Base-by-base conservation (phyloP, 2,329 filamentous ascomycete genomes). In the Mycogone perniciosa region DNA sequence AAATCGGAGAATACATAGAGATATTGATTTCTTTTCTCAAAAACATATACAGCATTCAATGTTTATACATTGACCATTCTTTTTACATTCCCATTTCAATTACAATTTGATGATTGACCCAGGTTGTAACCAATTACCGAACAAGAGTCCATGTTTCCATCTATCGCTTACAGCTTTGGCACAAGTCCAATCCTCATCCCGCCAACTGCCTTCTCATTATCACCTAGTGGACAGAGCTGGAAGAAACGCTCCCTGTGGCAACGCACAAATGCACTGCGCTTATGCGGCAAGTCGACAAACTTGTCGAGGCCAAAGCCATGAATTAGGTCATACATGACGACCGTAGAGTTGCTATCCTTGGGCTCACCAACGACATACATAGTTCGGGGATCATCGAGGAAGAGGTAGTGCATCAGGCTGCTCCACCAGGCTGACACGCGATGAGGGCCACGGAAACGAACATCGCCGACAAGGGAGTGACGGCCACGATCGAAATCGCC, bases 271-370 rank as follows among this genome's bases (percentile, higher is more conserved):
- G 82, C 84, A 51, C 83, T 84, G 30, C 86, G 76, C 72, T 89
- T 88, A 59, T 88, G 81, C 4, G 84, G 83, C 55, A 89, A 67
- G 58, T 89, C 86, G 55, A 88, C 79, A 54, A 87, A 81, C 67
- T 86, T 86, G 59, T 86, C 82, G 35, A 89, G 72, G 6, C 81
- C 80, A 59, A 89, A 84, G 1, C 86, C 86, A 59, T 88, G 84
- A 46, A 84, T 80, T 48, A 88, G 78, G 59, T 91, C 86, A 65
- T 90, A 90, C 54, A 82, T 81, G 52, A 90, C 72, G 10, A 90
- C 82, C 0, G 81, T 85, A 30, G 74, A 77, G 60, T 86, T 86
- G 4, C 82, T 86, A 52, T 79, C 81, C 64, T 86, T 85, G 33
- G 88, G 87, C 71, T 92, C 88, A 54, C 84, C 84, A 6, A 83